Evolutionary conservation across 768 basidiomycete genomes (phyloP), one percentile per base, ranked within the genome.

Genomic region (Phaeotremella fagi): DNA sequence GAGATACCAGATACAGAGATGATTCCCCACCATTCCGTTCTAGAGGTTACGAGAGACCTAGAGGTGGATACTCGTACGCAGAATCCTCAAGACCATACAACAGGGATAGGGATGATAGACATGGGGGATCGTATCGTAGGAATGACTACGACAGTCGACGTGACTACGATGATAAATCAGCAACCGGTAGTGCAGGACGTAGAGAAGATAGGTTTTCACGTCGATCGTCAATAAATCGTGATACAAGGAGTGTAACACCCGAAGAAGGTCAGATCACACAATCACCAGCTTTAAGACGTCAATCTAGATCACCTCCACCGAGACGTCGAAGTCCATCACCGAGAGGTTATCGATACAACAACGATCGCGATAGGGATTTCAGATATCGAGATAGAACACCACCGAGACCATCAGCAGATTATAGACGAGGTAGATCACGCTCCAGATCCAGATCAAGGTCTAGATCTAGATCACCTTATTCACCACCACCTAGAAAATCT

Each of bases 251-350:
- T 15, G 57, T 48, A 4, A 38, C 57, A 16, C 57, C 57, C 20
- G 57, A 59, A 59, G 57, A 59, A 48, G 57, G 57, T 23, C 57
- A 59, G 28, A 59, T 59, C 15, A 58, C 51, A 7, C n/a, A n/a
- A n/a, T 58, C 56, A 4, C 50, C 46, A 38, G 11, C 44, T n/a
- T 24, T 58, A 44, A 46, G 51, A 35, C 28, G 50, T 33, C 31
- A 7, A 53, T 51, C 56, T 22, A 46, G 51, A 22, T 52, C 55
- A 6, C 55, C 55, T 6, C 38, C 18, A 15, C 55, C 44, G 20
- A 22, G 36, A 24, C 38, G 56, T 20, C 22, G 51, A 36, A 28
- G 51, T n/a, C 52, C 56, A 25, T 58, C 56, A 16, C 56, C 56
- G 35, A 52, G 37, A 22, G 48, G 6, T 54, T 41, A 41, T 22